Evolutionary conservation across 1,139 yeast genomes (phyloP), one percentile per base, ranked within the genome.

Genomic region (Candida pseudocylindracea): DNA sequence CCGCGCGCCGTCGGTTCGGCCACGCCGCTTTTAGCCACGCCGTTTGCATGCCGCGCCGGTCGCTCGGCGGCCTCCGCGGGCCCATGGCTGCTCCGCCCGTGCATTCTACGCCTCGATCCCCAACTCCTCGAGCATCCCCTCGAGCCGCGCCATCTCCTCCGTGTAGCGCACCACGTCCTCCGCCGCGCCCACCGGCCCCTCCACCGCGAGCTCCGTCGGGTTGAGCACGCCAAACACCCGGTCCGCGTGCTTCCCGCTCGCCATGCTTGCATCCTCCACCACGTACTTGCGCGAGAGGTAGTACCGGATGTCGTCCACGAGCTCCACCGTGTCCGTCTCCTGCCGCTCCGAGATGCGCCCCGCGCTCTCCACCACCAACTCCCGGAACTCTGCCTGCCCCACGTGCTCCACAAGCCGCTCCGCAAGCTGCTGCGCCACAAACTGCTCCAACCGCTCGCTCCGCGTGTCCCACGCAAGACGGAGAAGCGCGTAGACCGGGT

Each of bases 321-420:
- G 53, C 43, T 78, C 92, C 45, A 78, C 73, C 1, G 91, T 73
- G 50, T 78, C 92, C 0, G 79, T 72, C 36, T 68, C 78, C 42
- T 78, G 72, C 45, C 91, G 60, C 12, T 51, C 53, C 15, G 59
- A 46, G 36, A 78, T 74, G 41, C 81, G 54, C 10, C 47, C 43
- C 0, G 91, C 76, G 44, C 76, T 65, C 32, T 57, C 58, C 41
- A 32, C 32, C 10, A 59, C 49, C 12, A 57, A 38, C 1, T 32
- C 35, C 8, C 45, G 37, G 13, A 31, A 15, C 11, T 20, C 12
- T 6, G n/a, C 11, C 9, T 26, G 26, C 2, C 31, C 8, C 27
- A 78, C 42, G 36, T 69, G 53, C 30, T 57, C 42, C 0, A 85
- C 79, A 29, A 78, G 58, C 34, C 60, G 44, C 39, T 63, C 58